A percentile compares a stretch with the other conserved stretches of the same genome.
Evolutionary conservation across 1,139 yeast species (phyloP).

Genomic region (Scheffersomyces segobiensis): DNA sequence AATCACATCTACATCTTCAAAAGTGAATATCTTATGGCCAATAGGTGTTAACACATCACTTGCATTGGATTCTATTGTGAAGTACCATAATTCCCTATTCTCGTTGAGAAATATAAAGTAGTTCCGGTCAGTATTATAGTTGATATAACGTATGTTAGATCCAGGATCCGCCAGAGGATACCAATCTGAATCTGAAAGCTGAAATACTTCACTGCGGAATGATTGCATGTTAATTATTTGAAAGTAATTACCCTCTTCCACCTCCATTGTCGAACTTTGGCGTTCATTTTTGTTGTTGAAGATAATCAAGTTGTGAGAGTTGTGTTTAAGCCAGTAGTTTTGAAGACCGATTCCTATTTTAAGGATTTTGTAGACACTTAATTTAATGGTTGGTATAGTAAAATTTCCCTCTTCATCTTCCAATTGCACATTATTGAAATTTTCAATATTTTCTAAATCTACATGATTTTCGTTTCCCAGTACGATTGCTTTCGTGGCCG

Average conservation of each 20-base stretch:
- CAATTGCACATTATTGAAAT: conserved; percentile 26
- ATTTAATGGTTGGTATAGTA: conserved; percentile 27
- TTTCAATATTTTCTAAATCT: conserved; percentile 42
- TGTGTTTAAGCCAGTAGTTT: conserved; percentile 39
- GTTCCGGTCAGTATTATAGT: conserved; percentile 27
- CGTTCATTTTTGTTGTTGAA: conserved; percentile 25
- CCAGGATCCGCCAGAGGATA: conserved; percentile 14
- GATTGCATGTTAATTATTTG: conserved; percentile 39
- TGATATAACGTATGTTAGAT: conserved; percentile 21
- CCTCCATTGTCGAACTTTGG: conserved; percentile 6
- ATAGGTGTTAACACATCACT: conserved; percentile 1
- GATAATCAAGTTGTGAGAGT: conserved; percentile 40
- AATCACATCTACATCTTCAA: background rate
- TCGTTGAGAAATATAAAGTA: conserved; percentile 34
- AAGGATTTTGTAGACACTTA: conserved; percentile 34
- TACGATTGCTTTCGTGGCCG: conserved; percentile 37
- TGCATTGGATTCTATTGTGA: conserved; percentile 17
- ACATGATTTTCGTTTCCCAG: conserved; percentile 24
- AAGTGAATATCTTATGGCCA: conserved; percentile 2
- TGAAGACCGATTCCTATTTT: conserved; percentile 37
- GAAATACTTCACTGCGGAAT: conserved; percentile 30
- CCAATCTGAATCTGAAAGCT: conserved; percentile 33
- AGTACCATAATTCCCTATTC: conserved; percentile 29
- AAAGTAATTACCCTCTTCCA: conserved; percentile 16
- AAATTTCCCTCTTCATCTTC: conserved; percentile 35